Evolutionary conservation across 257 asterid species (phyloP).

Genomic region (Ilex aquifolium): DNA sequence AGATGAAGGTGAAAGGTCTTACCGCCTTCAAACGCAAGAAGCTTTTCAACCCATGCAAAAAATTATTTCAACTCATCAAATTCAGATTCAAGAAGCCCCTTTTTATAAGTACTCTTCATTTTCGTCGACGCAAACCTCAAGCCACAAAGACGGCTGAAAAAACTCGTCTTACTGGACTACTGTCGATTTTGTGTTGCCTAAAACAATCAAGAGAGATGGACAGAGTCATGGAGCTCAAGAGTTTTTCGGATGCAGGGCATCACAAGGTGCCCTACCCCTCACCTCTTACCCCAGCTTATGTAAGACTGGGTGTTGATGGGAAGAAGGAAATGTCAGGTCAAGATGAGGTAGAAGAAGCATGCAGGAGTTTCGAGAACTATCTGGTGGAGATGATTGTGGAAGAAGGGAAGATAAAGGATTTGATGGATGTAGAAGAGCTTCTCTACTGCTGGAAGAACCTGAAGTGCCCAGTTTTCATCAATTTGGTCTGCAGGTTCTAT

Average conservation of each 20-base stretch:
- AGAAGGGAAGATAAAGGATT: conserved; percentile 53
- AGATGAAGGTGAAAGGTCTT: conserved; percentile 23
- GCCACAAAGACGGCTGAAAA: conserved; percentile 1
- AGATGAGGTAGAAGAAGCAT: conserved; percentile 50
- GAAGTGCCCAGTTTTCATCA: conserved; percentile 46
- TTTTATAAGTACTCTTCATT: conserved; percentile 29
- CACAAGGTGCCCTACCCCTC: conserved; percentile 56
- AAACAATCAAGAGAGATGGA: conserved; percentile 30
- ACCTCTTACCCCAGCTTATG: conserved; percentile 66
- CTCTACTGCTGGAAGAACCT: conserved; percentile 61
- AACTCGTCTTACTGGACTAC: conserved; percentile 14
- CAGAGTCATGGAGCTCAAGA: conserved; percentile 36
- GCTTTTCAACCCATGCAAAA: conserved; percentile 54
- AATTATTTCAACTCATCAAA: conserved; percentile 35
- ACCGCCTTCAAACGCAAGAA: conserved; percentile 38
- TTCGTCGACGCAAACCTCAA: conserved; percentile 15
- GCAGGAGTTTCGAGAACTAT: conserved; percentile 66
- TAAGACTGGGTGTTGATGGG: conserved; percentile 18
- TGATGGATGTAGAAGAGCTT: conserved; percentile 69
- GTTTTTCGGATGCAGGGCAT: conserved; percentile 34
- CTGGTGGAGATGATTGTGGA: conserved; percentile 66
- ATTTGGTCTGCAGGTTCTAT: conserved; percentile 61
- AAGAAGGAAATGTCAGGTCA: conserved; percentile 1
- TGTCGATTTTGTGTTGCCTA: conserved; percentile 19
- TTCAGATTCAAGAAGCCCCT: conserved; percentile 44